phyloP scores from a whole-genome alignment of 331 rosid species.

The Acacia concinna region DNA sequence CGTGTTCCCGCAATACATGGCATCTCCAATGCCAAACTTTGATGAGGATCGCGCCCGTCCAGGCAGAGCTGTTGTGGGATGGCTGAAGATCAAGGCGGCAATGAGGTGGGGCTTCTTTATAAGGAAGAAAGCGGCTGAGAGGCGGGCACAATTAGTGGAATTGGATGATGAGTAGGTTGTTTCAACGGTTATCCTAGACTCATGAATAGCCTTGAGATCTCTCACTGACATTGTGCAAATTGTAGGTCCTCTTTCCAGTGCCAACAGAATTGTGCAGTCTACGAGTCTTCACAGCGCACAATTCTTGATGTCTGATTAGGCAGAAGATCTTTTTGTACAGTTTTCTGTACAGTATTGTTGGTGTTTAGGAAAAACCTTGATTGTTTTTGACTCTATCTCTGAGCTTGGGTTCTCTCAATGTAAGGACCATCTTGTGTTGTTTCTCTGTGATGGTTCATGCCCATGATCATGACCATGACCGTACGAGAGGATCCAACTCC shows the following conservation, averaged over 20 bases:
- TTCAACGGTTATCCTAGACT: slow-evolving; percentile 32
- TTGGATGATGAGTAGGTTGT: slow-evolving; percentile 66
- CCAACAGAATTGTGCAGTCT: slow-evolving; percentile 40
- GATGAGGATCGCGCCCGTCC: slow-evolving; percentile 88
- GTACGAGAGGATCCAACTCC: background rate
- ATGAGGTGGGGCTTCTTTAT: slow-evolving; percentile 99
- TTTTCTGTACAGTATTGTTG: slow-evolving; percentile 44
- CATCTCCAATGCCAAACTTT: slow-evolving; percentile 74
- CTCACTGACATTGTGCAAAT: slow-evolving; percentile 38
- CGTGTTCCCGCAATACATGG: slow-evolving; percentile 56
- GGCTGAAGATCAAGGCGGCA: slow-evolving; percentile 98
- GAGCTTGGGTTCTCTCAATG: background rate
- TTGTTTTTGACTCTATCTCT: background rate
- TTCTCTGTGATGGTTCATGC: background rate
- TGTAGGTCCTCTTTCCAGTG: slow-evolving; percentile 37
- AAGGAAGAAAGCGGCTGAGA: slow-evolving; percentile 93
- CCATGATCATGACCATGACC: background rate
- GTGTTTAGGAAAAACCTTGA: background rate
- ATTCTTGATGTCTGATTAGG: slow-evolving; percentile 38
- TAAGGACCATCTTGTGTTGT: background rate
- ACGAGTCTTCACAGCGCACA: slow-evolving; percentile 39
- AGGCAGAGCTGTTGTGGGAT: slow-evolving; percentile 97
- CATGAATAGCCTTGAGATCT: slow-evolving; percentile 33
- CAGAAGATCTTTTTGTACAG: slow-evolving; percentile 44
- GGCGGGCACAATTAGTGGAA: slow-evolving; percentile 94